Evolutionary conservation across 306 rosid genomes (phyloP), one percentile per base, ranked within the genome.

Genomic region (Pyrus pyrifolia): DNA sequence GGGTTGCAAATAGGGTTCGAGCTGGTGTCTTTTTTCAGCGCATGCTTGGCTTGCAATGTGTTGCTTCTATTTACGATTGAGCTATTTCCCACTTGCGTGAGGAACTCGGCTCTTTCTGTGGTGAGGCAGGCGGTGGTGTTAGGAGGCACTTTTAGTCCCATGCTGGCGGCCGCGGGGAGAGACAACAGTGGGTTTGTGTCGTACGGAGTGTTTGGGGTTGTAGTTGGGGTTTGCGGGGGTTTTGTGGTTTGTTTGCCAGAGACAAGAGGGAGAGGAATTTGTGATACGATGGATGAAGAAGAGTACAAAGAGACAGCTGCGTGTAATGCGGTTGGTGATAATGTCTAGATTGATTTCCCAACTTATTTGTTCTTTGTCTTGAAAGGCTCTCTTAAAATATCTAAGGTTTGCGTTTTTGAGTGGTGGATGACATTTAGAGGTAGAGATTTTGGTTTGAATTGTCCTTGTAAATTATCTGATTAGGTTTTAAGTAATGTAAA

Each of bases 121-220:
- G 90, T 84, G 57, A 83, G 95, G 75, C 90, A 88, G n/a, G 92
- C 94, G 8, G 65, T 83, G 75, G 94, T 89, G 78, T 22, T 91
- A n/a, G 97, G 94, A 4, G 97, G 93, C 1, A 82, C 79, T 40
- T 77, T 89, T 18, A 77, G 89, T 69, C 88, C 95, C 11, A 3
- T 81, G 73, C 22, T 91, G 60, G 86, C 90, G 1, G 86, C 87
- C 2, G 88, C 87, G 0, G 93, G 91, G 4, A 84, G 89, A 62
- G 33, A 55, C 31, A 76, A 3, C 17, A 5, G 77, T 10, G 80
- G 80, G 67, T 23, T 86, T 63, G 19, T 83, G n/a, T 83, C 95
- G 4, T 89, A 79, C 68, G 90, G 85, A 19, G 88, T 91, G 57
- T 89, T 89, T 61, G 95, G 95, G 6, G 27, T 85, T n/a, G 90